Percentiles rank a stretch among this genome's conserved stretches.
Conservation (phyloP, 75 land plant genomes). For the Chamaecyparis obtusa region DNA sequence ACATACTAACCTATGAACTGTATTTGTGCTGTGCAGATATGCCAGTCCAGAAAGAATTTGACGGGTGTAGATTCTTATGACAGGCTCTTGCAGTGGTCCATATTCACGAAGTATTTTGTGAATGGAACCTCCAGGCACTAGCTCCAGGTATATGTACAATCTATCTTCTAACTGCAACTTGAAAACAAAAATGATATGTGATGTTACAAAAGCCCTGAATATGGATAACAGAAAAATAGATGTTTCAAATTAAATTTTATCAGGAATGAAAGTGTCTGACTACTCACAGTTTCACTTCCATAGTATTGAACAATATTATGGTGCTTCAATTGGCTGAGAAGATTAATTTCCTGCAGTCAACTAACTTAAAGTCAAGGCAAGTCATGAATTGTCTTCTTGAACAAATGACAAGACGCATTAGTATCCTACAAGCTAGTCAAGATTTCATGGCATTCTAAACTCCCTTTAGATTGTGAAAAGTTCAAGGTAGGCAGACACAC, state of each 20-base stretch:
- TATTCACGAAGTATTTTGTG: conserved; percentile 23
- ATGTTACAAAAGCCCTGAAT: neutral
- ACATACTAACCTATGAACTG: conserved; percentile 21
- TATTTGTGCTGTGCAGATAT: conserved; percentile 20
- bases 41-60: conserved; percentile 24
- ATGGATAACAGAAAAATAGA: neutral
- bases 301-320: conserved; percentile 47
- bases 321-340: conserved; percentile 40
- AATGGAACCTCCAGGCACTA: conserved; percentile 30
- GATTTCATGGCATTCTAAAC: neutral
- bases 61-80: conserved; percentile 24
- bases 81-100: conserved; percentile 24
- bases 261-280: neutral
- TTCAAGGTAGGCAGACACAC: neutral
- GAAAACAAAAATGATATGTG: neutral
- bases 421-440: neutral
- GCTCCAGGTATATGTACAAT: conserved; percentile 28
- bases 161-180: conserved; percentile 22
- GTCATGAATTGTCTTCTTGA: neutral
- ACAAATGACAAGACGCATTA: neutral
- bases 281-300: conserved; percentile 47
- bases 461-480: neutral
- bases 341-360: conserved; percentile 33
- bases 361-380: neutral
- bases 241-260: neutral